Evolutionary conservation across 2,329 filamentous ascomycete species (phyloP), one percentile per base, ranked within the genome.

Genomic region (Diaporthe ilicicola): DNA sequence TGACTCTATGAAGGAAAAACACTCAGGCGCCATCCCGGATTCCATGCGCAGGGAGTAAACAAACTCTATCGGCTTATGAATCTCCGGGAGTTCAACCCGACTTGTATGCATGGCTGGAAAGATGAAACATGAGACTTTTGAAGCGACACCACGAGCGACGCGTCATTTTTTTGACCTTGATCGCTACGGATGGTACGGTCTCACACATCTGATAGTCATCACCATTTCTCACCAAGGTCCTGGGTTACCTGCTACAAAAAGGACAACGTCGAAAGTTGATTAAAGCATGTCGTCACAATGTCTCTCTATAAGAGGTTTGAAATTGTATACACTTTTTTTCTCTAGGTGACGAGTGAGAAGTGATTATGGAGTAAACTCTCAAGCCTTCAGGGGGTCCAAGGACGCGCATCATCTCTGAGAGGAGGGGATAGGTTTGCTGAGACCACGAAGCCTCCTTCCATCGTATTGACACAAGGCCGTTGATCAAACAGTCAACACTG

Each of bases 401-500:
- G 5, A 37, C 24, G 44, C n/a, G 5, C 37, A 22, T 17, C 44
- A 42, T 34, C 10, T 62, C 22, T 13, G 4, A 42, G 44, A 37
- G 46, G 17, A 64, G 59, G 59, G 42, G 37, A 10, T 27, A 50
- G 50, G 37, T 50, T 50, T 19, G 44, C 24, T n/a, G 44, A 64
- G 29, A 27, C 59, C 42, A 27, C 48, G 59, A 7, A 12, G n/a
- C 42, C 44, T 64, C 44, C 9, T 50, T 50, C 32, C 13, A 64
- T n/a, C 13, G 44, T 64, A 10, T 64, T 29, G 48, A 64, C n/a
- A 19, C 59, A 50, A 44, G 44, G 17, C 1, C 10, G 59, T 6
- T 50, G 59, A 64, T 64, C 59, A 64, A 64, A 64, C 59, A 50
- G 19, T 64, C 59, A 12, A 37, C 44, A 13, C 44, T 64, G 59